Percentiles rank a stretch among this genome's conserved stretches.
Conservation (phyloP, 805 yeast species). For the Cyberlindnera nakhonratchasimensis region DNA sequence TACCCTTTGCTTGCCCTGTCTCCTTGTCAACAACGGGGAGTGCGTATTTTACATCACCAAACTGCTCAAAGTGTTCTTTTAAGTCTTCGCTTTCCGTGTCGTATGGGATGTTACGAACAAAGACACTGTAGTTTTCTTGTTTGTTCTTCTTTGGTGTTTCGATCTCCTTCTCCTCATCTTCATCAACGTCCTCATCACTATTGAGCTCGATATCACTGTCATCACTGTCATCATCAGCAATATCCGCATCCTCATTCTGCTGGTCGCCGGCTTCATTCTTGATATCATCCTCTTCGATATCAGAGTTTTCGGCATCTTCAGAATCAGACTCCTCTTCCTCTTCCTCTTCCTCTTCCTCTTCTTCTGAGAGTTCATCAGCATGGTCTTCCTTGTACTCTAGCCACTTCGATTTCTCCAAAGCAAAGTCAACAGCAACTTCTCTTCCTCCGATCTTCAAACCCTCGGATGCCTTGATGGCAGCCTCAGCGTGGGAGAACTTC, state of each 20-base stretch:
- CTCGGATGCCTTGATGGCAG: constrained; percentile 70
- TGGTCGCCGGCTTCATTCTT: constrained; percentile 21
- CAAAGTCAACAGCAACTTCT: constrained; percentile 91
- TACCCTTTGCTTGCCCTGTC: constrained; percentile 86
- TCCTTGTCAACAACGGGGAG: constrained; percentile 85
- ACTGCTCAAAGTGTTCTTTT: constrained; percentile 69
- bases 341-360: constrained; percentile 36
- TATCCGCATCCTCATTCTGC: constrained; percentile 28
- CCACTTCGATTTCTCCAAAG: constrained; percentile 87
- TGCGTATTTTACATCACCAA: constrained; percentile 90
- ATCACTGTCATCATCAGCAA: constrained; percentile 28
- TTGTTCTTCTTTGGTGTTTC: constrained; percentile 47
- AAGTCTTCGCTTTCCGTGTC: constrained; percentile 84
- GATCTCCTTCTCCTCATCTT: constrained; percentile 29
- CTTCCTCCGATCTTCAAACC: constrained; percentile 85
- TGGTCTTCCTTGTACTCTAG: constrained; percentile 48
- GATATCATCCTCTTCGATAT: constrained; percentile 21
- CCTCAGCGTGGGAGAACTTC: constrained; percentile 69
- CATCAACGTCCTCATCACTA: constrained; percentile 34
- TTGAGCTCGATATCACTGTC: constrained; percentile 30
- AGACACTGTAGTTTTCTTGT: constrained; percentile 69
- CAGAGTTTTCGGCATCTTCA: constrained; percentile 27
- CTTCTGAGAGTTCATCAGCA: constrained; percentile 39
- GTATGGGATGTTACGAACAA: constrained; percentile 91
- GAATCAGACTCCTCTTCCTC: constrained; percentile 31